Percentiles rank a stretch among this genome's conserved stretches.
Conservation (phyloP, 495 filamentous ascomycete genomes). For the Baudoinia panamericana region DNA sequence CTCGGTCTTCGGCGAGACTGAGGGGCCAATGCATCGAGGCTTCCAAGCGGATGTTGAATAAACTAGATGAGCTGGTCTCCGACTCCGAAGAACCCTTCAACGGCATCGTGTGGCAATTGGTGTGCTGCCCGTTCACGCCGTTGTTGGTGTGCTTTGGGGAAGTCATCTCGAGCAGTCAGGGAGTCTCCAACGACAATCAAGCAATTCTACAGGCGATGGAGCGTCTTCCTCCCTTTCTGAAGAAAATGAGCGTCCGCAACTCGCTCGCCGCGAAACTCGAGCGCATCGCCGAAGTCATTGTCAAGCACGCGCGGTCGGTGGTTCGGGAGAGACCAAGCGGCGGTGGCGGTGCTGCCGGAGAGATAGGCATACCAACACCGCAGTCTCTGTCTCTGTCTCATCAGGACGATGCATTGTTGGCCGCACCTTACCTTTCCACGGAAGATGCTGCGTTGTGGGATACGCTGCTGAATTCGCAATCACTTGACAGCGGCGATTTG, state of each 20-base stretch:
- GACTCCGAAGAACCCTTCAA: slow-evolving; percentile 5
- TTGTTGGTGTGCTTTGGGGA: slow-evolving; percentile 8
- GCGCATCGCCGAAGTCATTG: not conserved
- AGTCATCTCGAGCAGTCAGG: not conserved
- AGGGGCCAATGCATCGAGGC: not conserved
- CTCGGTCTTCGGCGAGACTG: not conserved
- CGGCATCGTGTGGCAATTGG: slow-evolving; percentile 9
- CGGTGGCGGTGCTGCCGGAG: no score
- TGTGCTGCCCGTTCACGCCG: slow-evolving; percentile 8
- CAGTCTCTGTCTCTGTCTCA: not conserved
- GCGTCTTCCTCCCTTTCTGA: slow-evolving; percentile 3
- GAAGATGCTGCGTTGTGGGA: not conserved
- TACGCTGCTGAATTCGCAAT: not conserved
- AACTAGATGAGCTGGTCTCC: slow-evolving; percentile 5
- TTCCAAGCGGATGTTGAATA: slow-evolving; percentile 3
- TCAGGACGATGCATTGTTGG: not conserved
- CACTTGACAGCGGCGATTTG: not conserved
- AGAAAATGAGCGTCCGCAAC: not conserved
- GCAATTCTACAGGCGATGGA: slow-evolving; percentile 8
- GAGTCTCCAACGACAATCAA: not conserved
- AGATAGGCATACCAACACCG: not conserved
- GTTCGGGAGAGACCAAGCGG: no score
- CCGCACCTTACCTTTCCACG: not conserved
- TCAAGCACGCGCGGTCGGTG: slow-evolving; percentile 4
- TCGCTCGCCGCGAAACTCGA: slow-evolving; percentile 1